phyloP scores from a whole-genome alignment of 192 early-diverging fungal genomes.

The Coemansia sp. region DNA sequence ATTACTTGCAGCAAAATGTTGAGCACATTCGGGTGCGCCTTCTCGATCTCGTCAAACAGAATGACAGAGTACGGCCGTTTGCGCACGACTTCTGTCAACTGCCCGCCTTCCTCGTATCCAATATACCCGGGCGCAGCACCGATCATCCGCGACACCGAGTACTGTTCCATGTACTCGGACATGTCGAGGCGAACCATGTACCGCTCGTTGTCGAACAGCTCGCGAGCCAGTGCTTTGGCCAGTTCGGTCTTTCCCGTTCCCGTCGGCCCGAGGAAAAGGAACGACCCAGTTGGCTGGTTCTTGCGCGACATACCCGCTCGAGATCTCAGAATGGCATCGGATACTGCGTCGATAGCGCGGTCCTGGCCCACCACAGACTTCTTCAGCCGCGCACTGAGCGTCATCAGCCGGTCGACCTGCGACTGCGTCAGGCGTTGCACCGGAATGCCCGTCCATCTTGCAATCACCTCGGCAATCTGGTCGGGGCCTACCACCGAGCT shows the following conservation, averaged over 20 bases:
- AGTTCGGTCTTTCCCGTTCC: constrained; percentile 94
- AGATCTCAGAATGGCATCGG: constrained; percentile 86
- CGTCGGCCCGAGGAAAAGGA: constrained; percentile 96
- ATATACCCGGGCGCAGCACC: constrained; percentile 96
- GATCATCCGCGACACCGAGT: constrained; percentile 87
- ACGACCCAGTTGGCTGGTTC: constrained; percentile 83
- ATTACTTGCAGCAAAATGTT: constrained; percentile 79
- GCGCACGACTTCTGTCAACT: constrained; percentile 92
- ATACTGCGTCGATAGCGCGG: constrained; percentile 84
- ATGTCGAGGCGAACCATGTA: constrained; percentile 97
- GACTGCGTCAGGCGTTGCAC: constrained; percentile 83
- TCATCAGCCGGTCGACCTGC: constrained; percentile 82
- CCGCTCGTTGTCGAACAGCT: constrained; percentile 97
- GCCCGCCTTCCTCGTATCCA: constrained; percentile 94
- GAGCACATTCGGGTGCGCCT: constrained; percentile 84
- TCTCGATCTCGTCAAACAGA: constrained; percentile 98
- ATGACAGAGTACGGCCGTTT: constrained; percentile 90
- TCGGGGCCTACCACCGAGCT: constrained; percentile 87
- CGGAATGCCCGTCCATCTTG: constrained; percentile 97
- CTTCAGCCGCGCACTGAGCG: constrained; percentile 73
- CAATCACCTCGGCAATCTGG: constrained; percentile 91
- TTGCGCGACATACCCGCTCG: constrained; percentile 84
- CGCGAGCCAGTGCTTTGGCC: constrained; percentile 74
- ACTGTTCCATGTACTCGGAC: constrained; percentile 96
- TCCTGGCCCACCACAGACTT: constrained; percentile 92